phyloP scores from a whole-genome alignment of 768 basidiomycete species.

The Termitomyces sp. region DNA sequence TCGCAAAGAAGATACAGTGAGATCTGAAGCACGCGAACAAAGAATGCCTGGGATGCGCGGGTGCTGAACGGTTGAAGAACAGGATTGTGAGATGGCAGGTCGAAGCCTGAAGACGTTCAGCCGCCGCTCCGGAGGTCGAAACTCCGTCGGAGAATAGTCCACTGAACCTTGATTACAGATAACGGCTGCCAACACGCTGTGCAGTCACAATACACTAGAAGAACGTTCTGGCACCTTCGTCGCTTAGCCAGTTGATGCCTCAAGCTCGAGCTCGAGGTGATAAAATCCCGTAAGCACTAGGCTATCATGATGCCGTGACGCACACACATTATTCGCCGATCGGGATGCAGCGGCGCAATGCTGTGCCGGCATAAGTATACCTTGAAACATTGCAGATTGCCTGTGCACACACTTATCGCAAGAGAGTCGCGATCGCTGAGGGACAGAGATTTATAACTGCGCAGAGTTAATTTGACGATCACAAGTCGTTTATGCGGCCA shows the following conservation, averaged over 20 bases:
- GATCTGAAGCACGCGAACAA: background rate
- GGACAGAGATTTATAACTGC: background rate
- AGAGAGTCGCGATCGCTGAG: conserved; percentile 3
- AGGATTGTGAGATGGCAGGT: background rate
- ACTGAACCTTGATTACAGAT: background rate
- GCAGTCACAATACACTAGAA: background rate
- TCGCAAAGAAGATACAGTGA: conserved; percentile 1
- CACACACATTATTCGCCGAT: background rate
- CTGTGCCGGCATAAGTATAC: background rate
- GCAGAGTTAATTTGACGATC: conserved; percentile 7
- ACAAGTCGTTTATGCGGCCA: too few species aligned
- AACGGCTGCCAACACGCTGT: background rate
- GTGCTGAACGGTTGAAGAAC: conserved; percentile 1
- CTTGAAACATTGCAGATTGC: background rate
- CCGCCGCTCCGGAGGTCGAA: conserved; percentile 5
- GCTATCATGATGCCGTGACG: background rate
- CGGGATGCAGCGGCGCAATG: background rate
- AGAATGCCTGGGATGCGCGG: background rate
- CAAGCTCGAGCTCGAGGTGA: background rate
- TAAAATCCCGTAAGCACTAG: background rate
- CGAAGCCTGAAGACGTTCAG: background rate
- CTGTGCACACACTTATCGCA: background rate
- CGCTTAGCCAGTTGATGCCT: background rate
- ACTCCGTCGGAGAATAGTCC: conserved; percentile 2
- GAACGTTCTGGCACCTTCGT: background rate